Evolutionary conservation across 768 basidiomycete species (phyloP), one percentile per base, ranked within the genome.

Genomic region (Amanita subjunquillea): DNA sequence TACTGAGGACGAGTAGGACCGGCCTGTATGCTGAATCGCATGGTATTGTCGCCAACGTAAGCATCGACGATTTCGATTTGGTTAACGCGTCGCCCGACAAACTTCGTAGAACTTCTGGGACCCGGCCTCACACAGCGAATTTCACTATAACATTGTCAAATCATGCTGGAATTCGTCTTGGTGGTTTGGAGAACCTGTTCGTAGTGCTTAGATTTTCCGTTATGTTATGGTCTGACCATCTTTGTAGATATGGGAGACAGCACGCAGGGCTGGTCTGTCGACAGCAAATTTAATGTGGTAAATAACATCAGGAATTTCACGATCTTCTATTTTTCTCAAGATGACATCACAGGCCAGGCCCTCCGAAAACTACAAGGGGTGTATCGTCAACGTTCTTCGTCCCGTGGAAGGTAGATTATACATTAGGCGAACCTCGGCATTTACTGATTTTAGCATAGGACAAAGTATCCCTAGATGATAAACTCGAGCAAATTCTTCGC

Each of bases 231-330:
- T 54, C 40, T 57, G 15, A 50, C 34, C 34, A 6, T n/a, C 44
- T 38, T 47, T 50, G 12, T 53, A 92, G 89, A 85, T 95, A 74
- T 96, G 93, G 92, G 88, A 91, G 62, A 93, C 91, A 0, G 88
- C 85, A 2, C 76, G 72, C 54, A 83, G 80, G 54, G 81, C 83
- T 4, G 85, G 85, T 0, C 64, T 91, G 9, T 71, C 79, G 34
- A 86, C 87, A 3, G 92, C 90, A 0, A 92, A 93, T 59, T 72
- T 92, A 41, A 96, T 96, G 92, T 96, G 92, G 91, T 90, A 49
- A 51, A 83, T 72, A 5, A 9, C 34, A 12, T 34, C 34, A 34
- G 34, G 9, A 15, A 39, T 10, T n/a, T 20, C 17, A 27, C 12
- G n/a, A 7, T 39, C 6, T 32, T 29, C 37, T 23, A 23, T 23